Base-by-base conservation (phyloP, 2,329 filamentous ascomycete species). In the Ophiostoma pallidulum region DNA sequence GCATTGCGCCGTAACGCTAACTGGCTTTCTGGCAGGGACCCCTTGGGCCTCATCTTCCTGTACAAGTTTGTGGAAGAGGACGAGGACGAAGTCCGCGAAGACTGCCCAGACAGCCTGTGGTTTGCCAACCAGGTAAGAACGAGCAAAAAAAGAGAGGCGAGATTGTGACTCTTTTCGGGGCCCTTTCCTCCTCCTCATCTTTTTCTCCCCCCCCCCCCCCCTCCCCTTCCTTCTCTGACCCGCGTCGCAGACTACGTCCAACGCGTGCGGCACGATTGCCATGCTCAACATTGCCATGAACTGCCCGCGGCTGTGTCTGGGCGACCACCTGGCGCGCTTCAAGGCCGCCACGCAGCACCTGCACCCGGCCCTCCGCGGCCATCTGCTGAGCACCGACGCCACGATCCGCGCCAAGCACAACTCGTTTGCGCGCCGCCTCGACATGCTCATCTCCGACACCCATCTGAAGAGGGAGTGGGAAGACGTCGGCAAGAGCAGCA, bases 221-320 rank as follows among this genome's bases (percentile, higher is more conserved):
- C n/a, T n/a, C n/a, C n/a, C n/a, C n/a, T n/a, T n/a, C n/a, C n/a
- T n/a, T n/a, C n/a, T n/a, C n/a, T n/a, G n/a, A n/a, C n/a, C n/a
- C n/a, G n/a, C n/a, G n/a, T 10, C 13, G 12, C 52, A 91, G 82
- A 88, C 86, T 1, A 83, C 80, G 0, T 74, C 78, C 47, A 94
- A 94, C 63, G 84, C 88, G 22, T 98, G 92, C 65, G 92, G 88
- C 18, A 92, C 87, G n/a, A 79, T 96, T 39, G 89, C 92, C 4
- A 72, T 97, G 55, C 75, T 96, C 57, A 97, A 97, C 58, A 94
- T 96, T 51, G 70, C 95, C 59, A 94, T 95, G 77, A 97, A 97
- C 60, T 74, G 81, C 20, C 68, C 77, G 0, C 71, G 69, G 0
- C 64, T 88, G 4, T 66, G 79, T 10, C 73, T 96, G 6, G 88